Evolutionary conservation across 805 yeast species (phyloP).

Genomic region (Cephaloascus fragrans): DNA sequence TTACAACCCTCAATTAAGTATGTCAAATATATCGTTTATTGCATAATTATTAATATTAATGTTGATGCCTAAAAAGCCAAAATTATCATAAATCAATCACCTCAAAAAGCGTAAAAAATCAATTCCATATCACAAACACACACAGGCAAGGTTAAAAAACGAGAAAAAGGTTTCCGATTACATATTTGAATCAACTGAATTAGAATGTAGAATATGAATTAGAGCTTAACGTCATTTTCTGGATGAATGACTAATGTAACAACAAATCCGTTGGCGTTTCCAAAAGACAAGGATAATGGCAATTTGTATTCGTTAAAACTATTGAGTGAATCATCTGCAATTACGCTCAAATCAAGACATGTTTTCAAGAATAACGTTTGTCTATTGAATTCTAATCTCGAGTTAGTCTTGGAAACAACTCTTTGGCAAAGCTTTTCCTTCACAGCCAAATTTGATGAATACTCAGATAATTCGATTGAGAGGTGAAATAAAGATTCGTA

Average conservation of each 20-base stretch:
- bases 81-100: no score
- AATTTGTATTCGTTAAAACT: background rate
- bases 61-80: no score
- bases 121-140: no score
- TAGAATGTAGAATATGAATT: no score
- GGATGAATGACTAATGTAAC: background rate
- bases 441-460: background rate
- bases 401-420: background rate
- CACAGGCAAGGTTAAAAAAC: no score
- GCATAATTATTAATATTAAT: no score
- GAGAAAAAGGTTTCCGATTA: no score
- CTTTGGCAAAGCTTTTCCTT: background rate
- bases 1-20: no score
- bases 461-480: background rate
- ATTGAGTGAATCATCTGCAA: background rate
- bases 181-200: no score
- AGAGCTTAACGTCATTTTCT: background rate
- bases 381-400: conserved; percentile 1
- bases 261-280: background rate
- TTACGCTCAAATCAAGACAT: background rate
- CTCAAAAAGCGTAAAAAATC: no score
- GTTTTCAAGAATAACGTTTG: background rate
- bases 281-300: background rate
- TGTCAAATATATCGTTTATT: no score
- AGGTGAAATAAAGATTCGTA: background rate